Evolutionary conservation across 768 basidiomycete genomes (phyloP).

Genomic region (Rhizopogon salebrosus): DNA sequence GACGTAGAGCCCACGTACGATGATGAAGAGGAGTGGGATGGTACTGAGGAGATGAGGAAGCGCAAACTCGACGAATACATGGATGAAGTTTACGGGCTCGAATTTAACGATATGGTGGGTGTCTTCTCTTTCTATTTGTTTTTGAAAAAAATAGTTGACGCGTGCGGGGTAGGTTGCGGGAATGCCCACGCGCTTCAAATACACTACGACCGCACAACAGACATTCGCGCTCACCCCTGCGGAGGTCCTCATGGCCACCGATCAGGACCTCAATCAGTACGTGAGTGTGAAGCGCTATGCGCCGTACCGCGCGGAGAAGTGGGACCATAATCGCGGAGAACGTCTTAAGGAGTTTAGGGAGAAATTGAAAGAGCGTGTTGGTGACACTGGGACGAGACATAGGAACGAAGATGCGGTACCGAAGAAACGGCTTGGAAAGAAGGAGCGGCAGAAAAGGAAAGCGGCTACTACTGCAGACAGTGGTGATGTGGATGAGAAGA

Average conservation of each 20-base stretch:
- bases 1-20: conserved; percentile 47
- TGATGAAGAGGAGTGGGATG: conserved; percentile 72
- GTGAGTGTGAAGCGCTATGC: conserved; percentile 87
- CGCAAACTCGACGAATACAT: conserved; percentile 80
- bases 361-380: conserved; percentile 44
- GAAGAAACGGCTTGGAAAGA: conserved; percentile 69
- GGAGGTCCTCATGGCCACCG: conserved; percentile 88
- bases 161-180: conserved; percentile 38
- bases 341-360: conserved; percentile 70
- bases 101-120: conserved; percentile 93
- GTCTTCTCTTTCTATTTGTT: background rate
- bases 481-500: background rate
- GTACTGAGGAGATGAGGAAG: conserved; percentile 89
- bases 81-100: conserved; percentile 85
- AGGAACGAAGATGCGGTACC: conserved; percentile 18
- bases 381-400: conserved; percentile 10
- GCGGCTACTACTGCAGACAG: conserved; percentile 4
- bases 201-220: conserved; percentile 61
- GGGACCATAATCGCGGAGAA: conserved; percentile 60
- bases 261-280: conserved; percentile 89
- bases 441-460: conserved; percentile 56
- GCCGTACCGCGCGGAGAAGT: conserved; percentile 73
- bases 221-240: conserved; percentile 68
- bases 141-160: background rate
- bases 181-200: conserved; percentile 90